Conservation (phyloP, 176 grass and related monocot genomes). For the Typha latifolia region DNA sequence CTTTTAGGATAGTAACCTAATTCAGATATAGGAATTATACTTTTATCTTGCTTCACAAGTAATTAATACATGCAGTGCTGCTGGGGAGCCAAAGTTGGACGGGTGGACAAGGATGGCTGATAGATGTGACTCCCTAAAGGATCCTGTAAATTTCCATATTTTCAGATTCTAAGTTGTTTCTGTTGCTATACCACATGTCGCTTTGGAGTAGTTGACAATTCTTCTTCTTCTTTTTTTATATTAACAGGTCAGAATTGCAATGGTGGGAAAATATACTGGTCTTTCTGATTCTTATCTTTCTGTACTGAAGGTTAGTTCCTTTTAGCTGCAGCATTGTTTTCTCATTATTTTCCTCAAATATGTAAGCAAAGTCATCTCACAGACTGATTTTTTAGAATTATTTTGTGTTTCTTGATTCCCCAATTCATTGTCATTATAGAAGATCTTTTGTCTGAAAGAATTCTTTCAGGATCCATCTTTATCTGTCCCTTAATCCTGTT, state of each 20-base stretch:
- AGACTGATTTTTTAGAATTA: not conserved
- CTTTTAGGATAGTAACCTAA: not conserved
- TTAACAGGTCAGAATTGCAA: conserved; percentile 42
- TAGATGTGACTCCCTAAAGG: conserved; percentile 24
- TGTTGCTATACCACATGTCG: not conserved
- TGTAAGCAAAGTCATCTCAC: too few relatives aligned
- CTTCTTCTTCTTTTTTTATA: not conserved
- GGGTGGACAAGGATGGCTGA: conserved; percentile 27
- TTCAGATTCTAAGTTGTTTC: conserved; percentile 1
- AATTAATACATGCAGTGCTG: conserved; percentile 8
- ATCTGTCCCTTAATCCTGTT: too few relatives aligned
- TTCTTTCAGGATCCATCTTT: too few relatives aligned
- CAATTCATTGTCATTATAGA: too few relatives aligned
- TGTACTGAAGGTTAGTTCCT: conserved; percentile 37
- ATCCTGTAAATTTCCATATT: conserved; percentile 30
- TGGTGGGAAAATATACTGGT: conserved; percentile 46
- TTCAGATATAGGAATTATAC: not conserved
- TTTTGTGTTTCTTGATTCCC: not conserved
- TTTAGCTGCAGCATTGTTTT: conserved; percentile 10
- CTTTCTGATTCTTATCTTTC: conserved; percentile 48
- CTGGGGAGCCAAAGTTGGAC: conserved; percentile 26
- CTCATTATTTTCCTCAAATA: not conserved
- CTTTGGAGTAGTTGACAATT: not conserved
- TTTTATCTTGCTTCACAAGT: conserved; percentile 9
- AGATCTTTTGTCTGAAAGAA: too few relatives aligned